A percentile compares a stretch with the other conserved stretches of the same genome.
These are phyloP conservation scores for Austroboletus rostrupii DNA, from an alignment of 1,284 basidiomycete species.

Conservation along the genomic window DNA sequence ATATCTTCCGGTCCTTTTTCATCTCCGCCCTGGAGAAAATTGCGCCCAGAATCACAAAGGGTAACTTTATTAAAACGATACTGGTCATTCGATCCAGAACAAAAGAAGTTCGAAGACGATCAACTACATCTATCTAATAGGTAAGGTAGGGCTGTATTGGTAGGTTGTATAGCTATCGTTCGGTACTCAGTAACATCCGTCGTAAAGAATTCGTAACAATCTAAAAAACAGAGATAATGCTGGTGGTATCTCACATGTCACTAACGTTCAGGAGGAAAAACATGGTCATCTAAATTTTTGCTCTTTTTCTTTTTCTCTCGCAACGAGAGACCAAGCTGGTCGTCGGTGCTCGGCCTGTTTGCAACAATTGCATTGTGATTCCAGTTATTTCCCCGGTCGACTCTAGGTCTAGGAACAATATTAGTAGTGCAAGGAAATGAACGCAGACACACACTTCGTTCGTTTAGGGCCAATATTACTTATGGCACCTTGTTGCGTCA, in stretches of 20 bases:
- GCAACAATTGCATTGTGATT: constrained; percentile 6
- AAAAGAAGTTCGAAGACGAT: neutral
- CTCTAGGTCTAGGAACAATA: constrained; percentile 5
- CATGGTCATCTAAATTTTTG: constrained; percentile 5
- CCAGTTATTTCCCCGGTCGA: constrained; percentile 24
- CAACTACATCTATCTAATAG: constrained; percentile 9
- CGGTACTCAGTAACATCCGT: neutral
- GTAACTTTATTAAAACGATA: too few species aligned
- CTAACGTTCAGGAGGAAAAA: constrained; percentile 8
- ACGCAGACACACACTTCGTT: constrained; percentile 9
- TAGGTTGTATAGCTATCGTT: neutral
- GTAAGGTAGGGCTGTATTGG: constrained; percentile 19
- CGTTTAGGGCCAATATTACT: constrained; percentile 2
- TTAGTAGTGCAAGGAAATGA: constrained; percentile 4
- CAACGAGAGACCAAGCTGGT: constrained; percentile 2
- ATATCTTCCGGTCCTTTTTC: too few species aligned
- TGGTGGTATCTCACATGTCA: constrained; percentile 6
- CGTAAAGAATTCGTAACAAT: constrained; percentile 1
- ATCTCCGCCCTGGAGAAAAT: too few species aligned
- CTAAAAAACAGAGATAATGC: neutral
- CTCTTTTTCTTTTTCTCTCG: constrained; percentile 6
- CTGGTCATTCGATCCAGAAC: too few species aligned
- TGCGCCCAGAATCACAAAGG: too few species aligned
- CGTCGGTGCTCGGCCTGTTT: constrained; percentile 7
- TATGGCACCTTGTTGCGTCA: constrained; percentile 3